Evolutionary conservation across 768 basidiomycete species (phyloP), one percentile per base, ranked within the genome.

Genomic region (Mycena belliarum): DNA sequence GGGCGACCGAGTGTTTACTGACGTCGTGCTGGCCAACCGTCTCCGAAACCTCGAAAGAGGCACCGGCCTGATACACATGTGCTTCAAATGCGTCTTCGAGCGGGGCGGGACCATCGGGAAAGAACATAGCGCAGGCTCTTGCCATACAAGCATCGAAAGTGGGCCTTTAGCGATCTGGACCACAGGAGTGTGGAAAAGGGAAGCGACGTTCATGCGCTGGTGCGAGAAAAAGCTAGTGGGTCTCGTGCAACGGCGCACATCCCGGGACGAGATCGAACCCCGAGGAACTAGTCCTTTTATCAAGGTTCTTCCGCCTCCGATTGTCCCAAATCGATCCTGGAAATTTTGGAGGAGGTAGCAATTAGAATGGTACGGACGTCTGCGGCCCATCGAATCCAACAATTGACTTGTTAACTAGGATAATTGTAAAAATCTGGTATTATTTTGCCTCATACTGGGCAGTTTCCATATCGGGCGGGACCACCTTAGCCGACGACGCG

Each of bases 1-100:
- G 14, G 96, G 96, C 0, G 96, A 99, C 75, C 83, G 96, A 12
- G 73, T 98, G 49, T 89, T 97, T 66, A 99, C 96, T 0, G 96
- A 99, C 69, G 74, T 95, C 18, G 82, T 98, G 50, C 77, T 98
- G 71, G 88, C 93, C 10, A 88, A 91, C 64, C 85, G 93, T 33
- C 86, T 95, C 76, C 71, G 70, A 38, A 55, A 46, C 38, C 43
- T 65, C 26, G 55, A 64, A 32, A 32, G 60, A 63, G 42, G 55
- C 55, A 59, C 56, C 35, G 52, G 57, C 9, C 9, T 55, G 43
- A 25, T 60, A 61, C 43, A 63, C 52, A n/a, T 69, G 55, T 52
- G 69, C 66, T 29, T 66, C 59, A 49, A 59, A 33, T 68, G 57
- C 45, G 69, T 64, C n/a, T 66, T 63, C 42, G 68, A 70, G 55